Conservation (phyloP, 805 yeast genomes). For the Priceomyces haplophilus region DNA sequence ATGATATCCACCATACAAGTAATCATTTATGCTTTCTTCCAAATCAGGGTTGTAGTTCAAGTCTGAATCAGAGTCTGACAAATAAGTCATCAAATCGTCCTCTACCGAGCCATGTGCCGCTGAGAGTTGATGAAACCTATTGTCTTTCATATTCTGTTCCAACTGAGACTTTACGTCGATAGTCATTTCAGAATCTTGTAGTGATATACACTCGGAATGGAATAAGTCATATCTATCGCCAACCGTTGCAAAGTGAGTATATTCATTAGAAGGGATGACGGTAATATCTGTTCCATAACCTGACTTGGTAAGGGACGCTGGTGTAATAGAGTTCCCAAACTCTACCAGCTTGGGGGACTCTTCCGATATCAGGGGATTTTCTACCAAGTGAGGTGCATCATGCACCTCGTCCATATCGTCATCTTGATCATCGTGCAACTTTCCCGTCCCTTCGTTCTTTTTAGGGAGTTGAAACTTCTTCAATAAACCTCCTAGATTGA, state of each 20-base stretch:
- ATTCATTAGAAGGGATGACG: not conserved
- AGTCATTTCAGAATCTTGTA: constrained; percentile 40
- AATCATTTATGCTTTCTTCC: constrained; percentile 54
- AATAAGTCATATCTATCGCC: constrained; percentile 22
- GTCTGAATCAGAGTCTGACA: constrained; percentile 26
- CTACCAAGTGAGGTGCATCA: too few relatives aligned
- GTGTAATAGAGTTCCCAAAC: too few relatives aligned
- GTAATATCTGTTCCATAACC: not conserved
- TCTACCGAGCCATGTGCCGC: constrained; percentile 13
- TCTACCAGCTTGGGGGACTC: too few relatives aligned
- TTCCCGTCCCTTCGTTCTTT: not conserved
- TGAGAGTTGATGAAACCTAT: constrained; percentile 9
- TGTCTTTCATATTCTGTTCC: not conserved
- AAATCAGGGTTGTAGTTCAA: constrained; percentile 23
- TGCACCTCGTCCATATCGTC: too few relatives aligned
- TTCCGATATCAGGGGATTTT: too few relatives aligned
- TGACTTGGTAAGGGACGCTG: too few relatives aligned
- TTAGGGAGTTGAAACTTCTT: not conserved
- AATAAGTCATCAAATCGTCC: constrained; percentile 12
- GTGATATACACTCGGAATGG: constrained; percentile 36
- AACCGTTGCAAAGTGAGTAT: constrained; percentile 4
- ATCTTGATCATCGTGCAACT: not conserved
- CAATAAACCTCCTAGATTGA: constrained; percentile 1
- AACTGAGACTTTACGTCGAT: constrained; percentile 1
- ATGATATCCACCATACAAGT: constrained; percentile 62